phyloP scores from a whole-genome alignment of 2,329 filamentous ascomycete genomes.

The Sporothrix brasiliensis region DNA sequence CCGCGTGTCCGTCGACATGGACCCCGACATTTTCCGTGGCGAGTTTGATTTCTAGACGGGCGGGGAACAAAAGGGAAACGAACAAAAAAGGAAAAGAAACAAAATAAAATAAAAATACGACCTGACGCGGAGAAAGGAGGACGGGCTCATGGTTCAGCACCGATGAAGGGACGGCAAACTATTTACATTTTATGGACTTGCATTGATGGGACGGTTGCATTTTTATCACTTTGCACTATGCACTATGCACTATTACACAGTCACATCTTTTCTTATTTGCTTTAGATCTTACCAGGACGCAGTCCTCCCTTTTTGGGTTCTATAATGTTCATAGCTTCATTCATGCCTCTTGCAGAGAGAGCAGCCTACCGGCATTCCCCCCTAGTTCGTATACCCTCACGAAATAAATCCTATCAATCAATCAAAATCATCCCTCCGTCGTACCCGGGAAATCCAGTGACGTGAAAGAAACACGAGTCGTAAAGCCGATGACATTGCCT shows the following conservation, averaged over 20 bases:
- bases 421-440: background rate
- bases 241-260: background rate
- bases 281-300: background rate
- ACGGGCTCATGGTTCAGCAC: background rate
- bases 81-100: background rate
- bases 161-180: background rate
- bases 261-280: background rate
- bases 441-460: background rate
- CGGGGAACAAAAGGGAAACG: background rate
- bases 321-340: slow-evolving; percentile 18
- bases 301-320: background rate
- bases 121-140: background rate
- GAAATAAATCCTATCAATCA: background rate
- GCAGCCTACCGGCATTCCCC: background rate
- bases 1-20: slow-evolving; percentile 83
- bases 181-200: background rate
- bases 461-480: too few species aligned
- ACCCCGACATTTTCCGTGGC: slow-evolving; percentile 82
- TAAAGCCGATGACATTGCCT: too few species aligned
- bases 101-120: background rate
- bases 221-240: background rate
- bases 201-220: slow-evolving; percentile 12
- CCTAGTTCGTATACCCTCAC: background rate
- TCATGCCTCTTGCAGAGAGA: background rate
- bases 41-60: slow-evolving; percentile 79